Conservation (phyloP, 176 grass and related monocot genomes). For the Eleusine coracana region DNA sequence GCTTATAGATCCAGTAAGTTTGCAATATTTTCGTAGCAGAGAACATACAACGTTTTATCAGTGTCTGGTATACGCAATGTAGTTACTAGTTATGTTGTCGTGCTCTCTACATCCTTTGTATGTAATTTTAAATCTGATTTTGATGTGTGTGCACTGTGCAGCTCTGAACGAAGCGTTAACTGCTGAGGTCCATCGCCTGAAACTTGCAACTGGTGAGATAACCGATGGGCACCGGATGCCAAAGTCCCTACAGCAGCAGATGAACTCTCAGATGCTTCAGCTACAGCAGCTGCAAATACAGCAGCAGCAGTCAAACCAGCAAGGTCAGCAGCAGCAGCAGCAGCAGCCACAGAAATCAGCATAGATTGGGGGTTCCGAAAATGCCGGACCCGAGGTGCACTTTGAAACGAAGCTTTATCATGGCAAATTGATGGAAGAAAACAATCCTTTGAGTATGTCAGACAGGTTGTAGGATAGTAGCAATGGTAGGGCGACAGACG, state of each 20-base stretch:
- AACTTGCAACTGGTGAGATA: conserved; percentile 75
- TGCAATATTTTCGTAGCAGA: background rate
- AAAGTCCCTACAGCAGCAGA: conserved; percentile 64
- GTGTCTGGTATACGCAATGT: background rate
- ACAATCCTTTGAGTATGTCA: conserved; percentile 41
- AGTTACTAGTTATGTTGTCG: background rate
- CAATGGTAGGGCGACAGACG: conserved; percentile 24
- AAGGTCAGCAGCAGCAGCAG: conserved; percentile 48
- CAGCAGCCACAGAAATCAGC: conserved; percentile 46
- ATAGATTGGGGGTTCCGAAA: conserved; percentile 14
- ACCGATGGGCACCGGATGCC: conserved; percentile 52
- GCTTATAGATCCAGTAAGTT: background rate
- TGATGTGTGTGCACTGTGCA: conserved; percentile 47
- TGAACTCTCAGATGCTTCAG: conserved; percentile 85
- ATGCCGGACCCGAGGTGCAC: background rate
- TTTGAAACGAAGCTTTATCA: conserved; percentile 1
- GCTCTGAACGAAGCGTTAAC: conserved; percentile 89
- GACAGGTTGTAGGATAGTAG: conserved; percentile 56
- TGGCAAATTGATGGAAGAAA: conserved; percentile 22
- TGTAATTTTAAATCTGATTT: background rate
- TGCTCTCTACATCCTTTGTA: background rate
- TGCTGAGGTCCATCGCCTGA: conserved; percentile 78
- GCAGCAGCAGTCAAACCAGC: conserved; percentile 61
- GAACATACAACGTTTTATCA: background rate
- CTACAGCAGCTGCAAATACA: conserved; percentile 86